These are phyloP conservation scores for Tremella yokohamensis DNA, from an alignment of 768 basidiomycete species.

Conservation along the genomic window DNA sequence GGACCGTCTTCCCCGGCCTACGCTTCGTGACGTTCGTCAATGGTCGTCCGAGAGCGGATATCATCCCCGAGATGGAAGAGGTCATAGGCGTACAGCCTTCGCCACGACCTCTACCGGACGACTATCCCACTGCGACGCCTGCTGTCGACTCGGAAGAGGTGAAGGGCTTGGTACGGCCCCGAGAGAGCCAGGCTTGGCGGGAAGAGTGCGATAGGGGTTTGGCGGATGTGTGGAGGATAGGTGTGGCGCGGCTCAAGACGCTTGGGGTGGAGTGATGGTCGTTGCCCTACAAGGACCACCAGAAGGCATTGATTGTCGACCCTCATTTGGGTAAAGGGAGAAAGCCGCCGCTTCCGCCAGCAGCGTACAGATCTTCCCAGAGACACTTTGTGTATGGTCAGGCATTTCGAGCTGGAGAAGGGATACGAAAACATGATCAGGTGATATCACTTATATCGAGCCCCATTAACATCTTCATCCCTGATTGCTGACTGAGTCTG, in stretches of 20 bases:
- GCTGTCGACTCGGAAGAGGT: conserved; percentile 17
- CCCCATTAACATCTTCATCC: too few species aligned
- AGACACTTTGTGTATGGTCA: too few species aligned
- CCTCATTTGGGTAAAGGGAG: too few species aligned
- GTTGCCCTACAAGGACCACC: too few species aligned
- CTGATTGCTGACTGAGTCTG: too few species aligned
- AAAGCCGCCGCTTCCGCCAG: too few species aligned
- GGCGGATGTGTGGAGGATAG: conserved; percentile 69
- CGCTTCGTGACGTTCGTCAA: conserved; percentile 92
- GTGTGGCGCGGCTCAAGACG: conserved; percentile 50
- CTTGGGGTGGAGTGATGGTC: conserved; percentile 17
- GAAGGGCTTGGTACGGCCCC: background rate
- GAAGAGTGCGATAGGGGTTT: conserved; percentile 70
- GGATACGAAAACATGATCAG: too few species aligned
- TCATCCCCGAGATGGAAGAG: conserved; percentile 77
- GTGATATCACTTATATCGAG: too few species aligned
- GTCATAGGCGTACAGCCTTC: conserved; percentile 53
- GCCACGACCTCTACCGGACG: conserved; percentile 28
- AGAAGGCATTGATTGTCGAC: too few species aligned
- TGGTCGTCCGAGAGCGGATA: conserved; percentile 66
- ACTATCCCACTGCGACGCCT: conserved; percentile 51
- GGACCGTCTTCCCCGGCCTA: conserved; percentile 66
- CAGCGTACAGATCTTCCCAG: too few species aligned
- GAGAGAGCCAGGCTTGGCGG: conserved; percentile 58
- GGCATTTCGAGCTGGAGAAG: too few species aligned